Evolutionary conservation across 2,329 filamentous ascomycete species (phyloP), one percentile per base, ranked within the genome.

Genomic region (Venturia oleaginea): DNA sequence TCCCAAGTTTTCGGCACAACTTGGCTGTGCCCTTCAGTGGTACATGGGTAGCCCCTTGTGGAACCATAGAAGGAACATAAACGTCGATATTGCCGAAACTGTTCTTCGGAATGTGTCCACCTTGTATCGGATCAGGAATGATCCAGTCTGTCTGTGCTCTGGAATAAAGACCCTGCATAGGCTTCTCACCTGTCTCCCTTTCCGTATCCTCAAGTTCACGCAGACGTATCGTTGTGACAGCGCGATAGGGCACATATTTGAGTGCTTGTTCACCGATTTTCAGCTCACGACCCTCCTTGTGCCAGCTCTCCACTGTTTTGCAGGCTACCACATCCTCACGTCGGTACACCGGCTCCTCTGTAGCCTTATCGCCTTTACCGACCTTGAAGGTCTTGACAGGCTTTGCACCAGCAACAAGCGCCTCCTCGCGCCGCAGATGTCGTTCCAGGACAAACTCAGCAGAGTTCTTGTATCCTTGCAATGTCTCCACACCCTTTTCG

Each of bases 51-150:
- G 92, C 92, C 0, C 94, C 93, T 48, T 78, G 76, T 0, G 94
- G 94, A 32, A 95, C 87, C 94, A 99, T 97, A 67, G 91, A 92
- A 46, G 91, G 88, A 0, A 90, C 92, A 73, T 96, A 99, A 64
- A 96, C 85, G 73, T 99, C 94, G 67, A 99, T 97, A 69, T 99
- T 99, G 10, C 93, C 93, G 70, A 93, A 99, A 42, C 87, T 86
- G 70, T 99, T 99, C 75, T 94, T 95, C 0, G 94, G 94, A 66
- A 97, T 97, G 17, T 89, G 76, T 0, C 93, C 93, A 70, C 96
- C 84, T 66, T 85, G 75, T 64, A 97, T 96, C 0, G 92, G 92
- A 1, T 88, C 84, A 1, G 93, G 93, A 64, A 97, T 93, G 73
- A 97, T 97, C 86, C 91, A 97, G 64, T 96, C 90, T 0, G 94